Conservation (phyloP, 73 alveolate genomes). For the Paramecium tetraurelia region DNA sequence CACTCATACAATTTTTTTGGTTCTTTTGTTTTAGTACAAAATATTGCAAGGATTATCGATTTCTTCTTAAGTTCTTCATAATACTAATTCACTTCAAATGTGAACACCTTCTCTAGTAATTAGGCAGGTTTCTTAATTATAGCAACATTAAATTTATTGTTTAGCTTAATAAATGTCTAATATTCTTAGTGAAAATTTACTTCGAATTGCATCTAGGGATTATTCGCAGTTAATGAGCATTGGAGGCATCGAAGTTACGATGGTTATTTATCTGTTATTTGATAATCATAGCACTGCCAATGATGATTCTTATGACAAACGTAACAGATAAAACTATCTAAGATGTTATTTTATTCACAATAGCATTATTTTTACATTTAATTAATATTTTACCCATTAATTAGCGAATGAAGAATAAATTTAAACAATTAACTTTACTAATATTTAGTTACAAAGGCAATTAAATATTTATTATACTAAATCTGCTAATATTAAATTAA, state of each 20-base stretch:
- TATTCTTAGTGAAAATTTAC: neutral
- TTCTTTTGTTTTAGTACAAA: constrained; percentile 17
- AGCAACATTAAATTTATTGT: neutral
- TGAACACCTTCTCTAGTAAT: neutral
- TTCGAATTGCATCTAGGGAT: neutral
- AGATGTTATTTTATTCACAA: neutral
- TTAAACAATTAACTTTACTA: neutral
- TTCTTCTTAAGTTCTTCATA: constrained; percentile 7
- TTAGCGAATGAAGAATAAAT: neutral
- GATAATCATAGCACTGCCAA: constrained; percentile 21
- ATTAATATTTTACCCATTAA: neutral
- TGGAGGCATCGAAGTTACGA: neutral
- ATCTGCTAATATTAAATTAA: too few relatives aligned
- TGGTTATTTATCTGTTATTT: neutral
- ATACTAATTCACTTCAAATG: neutral
- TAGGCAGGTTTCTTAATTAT: neutral
- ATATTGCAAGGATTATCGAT: neutral
- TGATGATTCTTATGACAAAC: neutral
- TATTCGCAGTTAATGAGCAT: neutral
- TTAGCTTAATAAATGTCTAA: neutral
- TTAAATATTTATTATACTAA: too few relatives aligned
- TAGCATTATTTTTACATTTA: neutral
- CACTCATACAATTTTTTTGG: neutral
- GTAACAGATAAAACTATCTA: neutral
- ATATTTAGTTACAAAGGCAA: neutral